Evolutionary conservation across 2,329 filamentous ascomycete species (phyloP), one percentile per base, ranked within the genome.

Genomic region (Ophiostoma tasmaniense): DNA sequence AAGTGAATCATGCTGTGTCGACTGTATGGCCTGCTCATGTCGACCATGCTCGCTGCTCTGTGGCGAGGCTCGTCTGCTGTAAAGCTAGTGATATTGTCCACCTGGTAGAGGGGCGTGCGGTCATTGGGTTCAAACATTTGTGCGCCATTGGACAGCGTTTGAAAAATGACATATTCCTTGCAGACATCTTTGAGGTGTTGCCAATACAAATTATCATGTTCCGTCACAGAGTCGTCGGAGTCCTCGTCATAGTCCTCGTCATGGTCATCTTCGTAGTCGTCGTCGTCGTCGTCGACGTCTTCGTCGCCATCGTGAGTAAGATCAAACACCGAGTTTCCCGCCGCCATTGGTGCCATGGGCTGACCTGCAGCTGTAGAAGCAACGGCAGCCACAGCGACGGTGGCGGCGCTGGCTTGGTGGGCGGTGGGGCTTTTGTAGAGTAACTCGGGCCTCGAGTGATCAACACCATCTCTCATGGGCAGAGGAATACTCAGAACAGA

Each of bases 1-100:
- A 88, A 82, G 0, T 83, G 79, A 50, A 87, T 77, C 81, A 90
- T 87, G 77, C 84, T 88, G 28, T 91, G 77, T 72, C 87, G 81
- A 59, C 79, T 77, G 33, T 75, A 73, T 69, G 73, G 71, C 4
- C 71, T 62, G 71, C 74, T 68, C 74, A 80, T 67, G 75, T 81
- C 77, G 72, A 74, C 73, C 4, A 74, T 71, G 50, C 17, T 11
- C 7, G 50, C n/a, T 10, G 50, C 3, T 25, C n/a, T 25, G 25
- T 25, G n/a, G n/a, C n/a, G 22, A 22, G 50, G n/a, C n/a, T 55
- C 50, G 50, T 55, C 50, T 25, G 50, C 22, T 13, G 50, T 55
- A 11, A 33, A 45, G 13, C 28, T 33, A 5, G 59, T 62, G 28
- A 62, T n/a, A n/a, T 33, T 20, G 28, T 35, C 28, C 25, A 62